Base-by-base conservation (phyloP, 148 eudicot genomes). In the Fagopyrum tataricum region DNA sequence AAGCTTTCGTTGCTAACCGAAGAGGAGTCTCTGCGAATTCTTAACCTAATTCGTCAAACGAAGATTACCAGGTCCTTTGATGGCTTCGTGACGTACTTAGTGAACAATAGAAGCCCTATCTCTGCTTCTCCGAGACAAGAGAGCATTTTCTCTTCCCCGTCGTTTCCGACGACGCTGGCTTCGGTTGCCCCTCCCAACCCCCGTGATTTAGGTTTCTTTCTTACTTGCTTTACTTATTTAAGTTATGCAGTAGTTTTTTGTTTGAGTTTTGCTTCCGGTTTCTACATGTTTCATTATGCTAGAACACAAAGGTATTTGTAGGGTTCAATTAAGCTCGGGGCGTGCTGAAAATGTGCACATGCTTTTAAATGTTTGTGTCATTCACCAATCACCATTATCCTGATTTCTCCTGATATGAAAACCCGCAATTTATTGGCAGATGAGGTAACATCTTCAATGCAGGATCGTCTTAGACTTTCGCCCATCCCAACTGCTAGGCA, bases 71-170 rank as follows among this genome's bases (percentile, higher is more conserved):
- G 40, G 70, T 18, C 24, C 9, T 66, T 66, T 66, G 70, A 66
- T 66, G 70, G 70, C 37, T 66, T 4, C 70, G 37, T 66, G 26
- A 5, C 26, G 21, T 66, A 14, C 13, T 66, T 66, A 31, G 70
- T 51, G 13, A 51, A 51, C 56, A 51, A 51, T 51, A 51, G n/a
- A 51, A 51, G 56, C 15, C 15, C 13, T 51, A 11, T 1, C n/a
- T n/a, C 1, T 51, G 56, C 56, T 51, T 12, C 15, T 51, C 4
- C 56, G 13, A n/a, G 56, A n/a, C 13, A n/a, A n/a, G 56, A 51
- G 56, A 51, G 56, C n/a, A 51, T 51, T n/a, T 51, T 51, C 56
- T 51, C 56, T 12, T 51, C 56, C 56, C n/a, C 56, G 56, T 51
- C 56, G 56, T 51, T 51, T n/a, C 56, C 56, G 1, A 0, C 37